Base-by-base conservation (phyloP, 371 early-diverging fungal species). In the Circinella umbellata region DNA sequence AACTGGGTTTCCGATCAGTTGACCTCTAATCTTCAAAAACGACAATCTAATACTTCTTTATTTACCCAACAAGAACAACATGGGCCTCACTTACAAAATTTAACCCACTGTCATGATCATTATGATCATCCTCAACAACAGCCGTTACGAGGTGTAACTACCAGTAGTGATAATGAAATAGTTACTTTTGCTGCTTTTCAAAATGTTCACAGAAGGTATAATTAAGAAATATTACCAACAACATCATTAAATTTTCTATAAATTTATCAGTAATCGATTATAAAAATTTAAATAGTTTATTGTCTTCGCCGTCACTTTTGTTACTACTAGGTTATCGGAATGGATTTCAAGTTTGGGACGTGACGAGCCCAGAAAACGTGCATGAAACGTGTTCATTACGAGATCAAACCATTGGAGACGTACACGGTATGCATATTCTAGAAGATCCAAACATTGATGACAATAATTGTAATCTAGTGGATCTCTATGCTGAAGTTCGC, bases 301-400 rank as follows among this genome's bases (percentile, higher is more conserved):
- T n/a, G 2, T 57, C 57, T 57, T 27, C 27, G 27, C 27, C 27
- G 27, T 27, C 27, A 27, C 20, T 54, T 10, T 86, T 87, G 63
- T 72, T 95, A 42, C 65, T 92, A 36, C 73, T 95, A 39, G 95
- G 94, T 6, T 95, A 95, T 76, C 72, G 75, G 6, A 86, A 89
- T 67, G 95, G 95, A 4, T 91, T 95, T 73, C 95, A 95, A 69
- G 80, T 95, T 17, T 95, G 95, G 95, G 84, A 92, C 68, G 82
- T 93, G 17, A 82, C 89, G 3, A 85, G 90, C 65, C 81, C 86
- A 10, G 90, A 91, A 67, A 89, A 90, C 72, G 86, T 91, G 37
- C 88, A 84, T 63, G 95, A 94, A 77, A 75, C 92, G n/a, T 76
- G 77, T 17, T 92, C 92, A 18, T 72, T 92, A 17, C 86, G 90